phyloP scores from a whole-genome alignment of 2,329 filamentous ascomycete species.

The Talaromyces sp. region DNA sequence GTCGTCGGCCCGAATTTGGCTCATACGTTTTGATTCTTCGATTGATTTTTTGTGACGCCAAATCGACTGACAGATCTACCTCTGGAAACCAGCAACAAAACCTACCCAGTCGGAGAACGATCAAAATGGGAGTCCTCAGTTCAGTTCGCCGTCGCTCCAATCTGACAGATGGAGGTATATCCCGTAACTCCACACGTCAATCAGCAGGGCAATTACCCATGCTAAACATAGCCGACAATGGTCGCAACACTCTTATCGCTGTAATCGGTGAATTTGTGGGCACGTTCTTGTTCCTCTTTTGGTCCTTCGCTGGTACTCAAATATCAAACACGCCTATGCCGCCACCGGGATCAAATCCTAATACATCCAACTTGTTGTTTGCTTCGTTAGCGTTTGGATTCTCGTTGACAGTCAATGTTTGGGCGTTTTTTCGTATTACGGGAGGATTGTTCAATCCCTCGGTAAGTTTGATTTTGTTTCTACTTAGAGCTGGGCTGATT shows the following conservation, averaged over 20 bases:
- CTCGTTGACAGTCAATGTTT: conserved; percentile 52
- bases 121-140: conserved; percentile 11
- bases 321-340: conserved; percentile 42
- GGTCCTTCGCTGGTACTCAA: conserved; percentile 47
- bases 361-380: conserved; percentile 41
- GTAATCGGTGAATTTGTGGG: conserved; percentile 52
- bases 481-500: not conserved
- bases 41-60: no score
- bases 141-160: not conserved
- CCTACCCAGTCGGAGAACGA: no score
- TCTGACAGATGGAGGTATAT: not conserved
- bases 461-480: conserved; percentile 26
- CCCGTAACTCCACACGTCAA: conserved; percentile 19
- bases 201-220: conserved; percentile 30
- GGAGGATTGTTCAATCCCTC: conserved; percentile 53
- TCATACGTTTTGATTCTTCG: no score
- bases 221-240: conserved; percentile 32
- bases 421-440: conserved; percentile 53
- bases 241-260: conserved; percentile 47
- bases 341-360: conserved; percentile 30
- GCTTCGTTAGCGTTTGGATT: conserved; percentile 46
- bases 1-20: no score
- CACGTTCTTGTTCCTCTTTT: conserved; percentile 51
- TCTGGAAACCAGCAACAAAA: not conserved
- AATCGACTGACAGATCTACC: not conserved